Percentiles rank a stretch among this genome's conserved stretches.
phyloP scores from a whole-genome alignment of 108 stramenopile genomes.

The Nitzschia inconspicua region DNA sequence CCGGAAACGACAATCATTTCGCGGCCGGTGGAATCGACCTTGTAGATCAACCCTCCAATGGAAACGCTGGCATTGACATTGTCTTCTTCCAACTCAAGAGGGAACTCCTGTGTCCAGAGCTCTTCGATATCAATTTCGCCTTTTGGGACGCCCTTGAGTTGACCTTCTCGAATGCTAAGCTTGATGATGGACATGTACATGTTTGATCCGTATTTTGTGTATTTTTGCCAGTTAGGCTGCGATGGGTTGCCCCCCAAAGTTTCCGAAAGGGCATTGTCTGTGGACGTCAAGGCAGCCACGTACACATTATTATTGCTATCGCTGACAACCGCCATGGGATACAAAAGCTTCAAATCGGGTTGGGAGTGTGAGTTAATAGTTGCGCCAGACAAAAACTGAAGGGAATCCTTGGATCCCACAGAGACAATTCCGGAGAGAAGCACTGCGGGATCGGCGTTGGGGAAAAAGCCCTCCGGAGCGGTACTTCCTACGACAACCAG shows the following conservation, averaged over 20 bases:
- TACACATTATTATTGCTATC: background rate
- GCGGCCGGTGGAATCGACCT: background rate
- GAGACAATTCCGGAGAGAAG: background rate
- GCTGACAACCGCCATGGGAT: background rate
- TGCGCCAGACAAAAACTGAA: background rate
- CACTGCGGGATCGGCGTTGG: background rate
- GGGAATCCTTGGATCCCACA: background rate
- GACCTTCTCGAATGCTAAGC: background rate
- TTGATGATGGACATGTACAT: background rate
- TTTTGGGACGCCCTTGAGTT: background rate
- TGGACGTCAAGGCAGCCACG: constrained; percentile 1
- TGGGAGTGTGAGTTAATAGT: background rate
- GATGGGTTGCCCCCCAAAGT: background rate
- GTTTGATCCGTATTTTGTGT: background rate
- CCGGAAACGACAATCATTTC: constrained; percentile 9
- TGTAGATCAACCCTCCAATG: background rate
- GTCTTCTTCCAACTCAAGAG: background rate
- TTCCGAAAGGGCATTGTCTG: background rate
- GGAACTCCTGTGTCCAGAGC: constrained; percentile 4
- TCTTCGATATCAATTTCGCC: no score
- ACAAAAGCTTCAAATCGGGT: background rate
- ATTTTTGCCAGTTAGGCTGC: constrained; percentile 2
- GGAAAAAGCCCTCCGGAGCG: background rate
- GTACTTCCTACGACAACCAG: constrained; percentile 1
- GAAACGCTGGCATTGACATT: background rate